Conservation (phyloP, 2,329 filamentous ascomycete genomes). For the Paradendryphiella salina region DNA sequence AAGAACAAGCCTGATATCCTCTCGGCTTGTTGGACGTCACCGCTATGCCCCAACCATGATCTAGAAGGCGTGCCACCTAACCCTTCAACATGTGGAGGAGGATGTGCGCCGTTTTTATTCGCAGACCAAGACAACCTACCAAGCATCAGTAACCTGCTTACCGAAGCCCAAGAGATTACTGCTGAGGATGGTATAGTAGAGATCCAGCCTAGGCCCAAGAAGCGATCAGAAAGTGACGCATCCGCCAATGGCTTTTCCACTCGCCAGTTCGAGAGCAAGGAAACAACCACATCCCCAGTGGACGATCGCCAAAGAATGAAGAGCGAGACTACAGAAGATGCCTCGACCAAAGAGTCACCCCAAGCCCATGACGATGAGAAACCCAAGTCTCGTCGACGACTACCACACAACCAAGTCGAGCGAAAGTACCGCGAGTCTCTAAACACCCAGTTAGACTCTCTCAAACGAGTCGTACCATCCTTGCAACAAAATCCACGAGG, state of each 20-base stretch:
- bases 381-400: slow-evolving; percentile 41
- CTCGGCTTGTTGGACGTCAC: slow-evolving; percentile 50
- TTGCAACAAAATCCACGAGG: slow-evolving; percentile 45
- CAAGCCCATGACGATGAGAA: slow-evolving; percentile 32
- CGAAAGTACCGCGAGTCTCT: slow-evolving; percentile 53
- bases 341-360: slow-evolving; percentile 31
- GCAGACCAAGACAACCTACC: slow-evolving; percentile 41
- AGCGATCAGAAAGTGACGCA: slow-evolving; percentile 44
- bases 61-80: slow-evolving; percentile 46
- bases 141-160: slow-evolving; percentile 35
- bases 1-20: slow-evolving; percentile 45
- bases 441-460: slow-evolving; percentile 52
- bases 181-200: slow-evolving; percentile 45
- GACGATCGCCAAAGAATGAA: slow-evolving; percentile 33
- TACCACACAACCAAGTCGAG: slow-evolving; percentile 53
- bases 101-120: slow-evolving; percentile 48
- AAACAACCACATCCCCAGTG: slow-evolving; percentile 19
- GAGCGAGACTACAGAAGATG: slow-evolving; percentile 39
- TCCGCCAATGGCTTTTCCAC: slow-evolving; percentile 38
- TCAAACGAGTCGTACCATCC: slow-evolving; percentile 47
- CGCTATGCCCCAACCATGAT: slow-evolving; percentile 47
- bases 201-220: slow-evolving; percentile 42
- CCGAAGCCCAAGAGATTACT: slow-evolving; percentile 38
- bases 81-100: slow-evolving; percentile 47
- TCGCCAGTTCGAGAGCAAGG: slow-evolving; percentile 33